Evolutionary conservation across 2,329 filamentous ascomycete species (phyloP), one percentile per base, ranked within the genome.

Genomic region (Cercospora canescens): DNA sequence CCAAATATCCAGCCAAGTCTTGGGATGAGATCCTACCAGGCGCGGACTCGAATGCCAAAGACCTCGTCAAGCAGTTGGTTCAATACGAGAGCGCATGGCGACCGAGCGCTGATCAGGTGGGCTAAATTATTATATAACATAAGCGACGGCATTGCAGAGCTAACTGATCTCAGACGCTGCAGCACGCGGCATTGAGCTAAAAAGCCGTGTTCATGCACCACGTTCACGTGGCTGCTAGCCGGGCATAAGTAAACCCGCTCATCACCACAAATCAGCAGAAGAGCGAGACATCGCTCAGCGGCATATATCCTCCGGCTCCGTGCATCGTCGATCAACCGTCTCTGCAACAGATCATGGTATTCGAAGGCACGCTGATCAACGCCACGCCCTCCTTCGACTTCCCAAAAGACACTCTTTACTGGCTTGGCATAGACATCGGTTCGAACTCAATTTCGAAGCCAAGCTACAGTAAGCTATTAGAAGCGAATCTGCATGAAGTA

Each of bases 21-120:
- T 97, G 94, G 93, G 82, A 87, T 1, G 85, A 86, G 1, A 82
- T 97, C 18, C 79, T 98, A 48, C 87, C 87, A 0, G 83, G 82
- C 5, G 84, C 88, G 0, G 84, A 87, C 2, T 78, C 82, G 0
- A 80, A 81, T 14, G 90, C 88, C 30, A 84, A 86, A 65, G 86
- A 91, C 68, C 79, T 97, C 35, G 87, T 96, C 9, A 83, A 82
- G 41, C 82, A 81, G 5, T 78, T 97, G 68, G 85, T 99, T 12
- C 83, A 83, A 54, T 99, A 91, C 79, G 89, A 96, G 76, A 90
- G 86, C 75, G 81, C 84, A 12, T 78, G 82, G 41, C 86, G 95
- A 70, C 80, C 90, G 69, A 89, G 86, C 14, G 93, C 94, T 55
- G 81, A 82, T 62, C 78, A 90, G 82, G 90, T 87, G 26, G 16